A percentile compares a stretch with the other conserved stretches of the same genome.
Conservation (phyloP, 2,329 filamentous ascomycete genomes). For the Claviceps capensis region DNA sequence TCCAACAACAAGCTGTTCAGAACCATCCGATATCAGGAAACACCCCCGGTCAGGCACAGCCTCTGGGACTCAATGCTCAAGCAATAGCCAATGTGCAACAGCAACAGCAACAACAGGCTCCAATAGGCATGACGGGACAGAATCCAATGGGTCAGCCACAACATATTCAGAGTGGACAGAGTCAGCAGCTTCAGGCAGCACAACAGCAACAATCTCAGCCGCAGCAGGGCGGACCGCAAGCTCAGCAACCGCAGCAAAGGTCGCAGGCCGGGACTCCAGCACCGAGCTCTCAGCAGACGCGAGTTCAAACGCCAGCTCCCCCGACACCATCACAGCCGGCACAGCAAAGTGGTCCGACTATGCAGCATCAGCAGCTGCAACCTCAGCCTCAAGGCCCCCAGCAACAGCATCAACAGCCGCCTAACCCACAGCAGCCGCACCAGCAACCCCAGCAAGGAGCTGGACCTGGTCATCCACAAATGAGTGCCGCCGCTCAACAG, state of each 20-base stretch:
- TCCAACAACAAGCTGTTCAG: conserved; percentile 20
- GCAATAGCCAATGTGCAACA: conserved; percentile 30
- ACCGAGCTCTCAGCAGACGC: conserved; percentile 23
- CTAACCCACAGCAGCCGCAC: conserved; percentile 3
- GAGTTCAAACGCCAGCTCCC: conserved; percentile 24
- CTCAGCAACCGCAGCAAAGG: conserved; percentile 18
- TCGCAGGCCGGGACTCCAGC: conserved; percentile 7
- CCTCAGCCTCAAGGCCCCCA: not conserved
- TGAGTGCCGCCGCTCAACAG: conserved; percentile 22
- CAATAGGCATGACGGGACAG: conserved; percentile 8
- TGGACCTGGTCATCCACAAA: conserved; percentile 13
- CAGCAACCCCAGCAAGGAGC: conserved; percentile 13
- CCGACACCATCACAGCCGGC: conserved; percentile 9
- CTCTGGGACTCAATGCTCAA: conserved; percentile 33
- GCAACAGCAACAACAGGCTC: conserved; percentile 13
- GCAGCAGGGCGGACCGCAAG: conserved; percentile 30
- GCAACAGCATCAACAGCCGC: not conserved
- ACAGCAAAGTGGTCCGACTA: conserved; percentile 15
- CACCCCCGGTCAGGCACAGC: conserved; percentile 26
- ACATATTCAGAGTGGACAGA: conserved; percentile 12
- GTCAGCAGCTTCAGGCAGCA: conserved; percentile 16
- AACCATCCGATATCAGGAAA: conserved; percentile 27
- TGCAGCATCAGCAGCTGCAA: conserved; percentile 22
- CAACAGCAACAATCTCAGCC: conserved; percentile 30
- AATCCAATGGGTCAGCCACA: conserved; percentile 9